A percentile compares a stretch with the other conserved stretches of the same genome.
Conservation (phyloP, 805 yeast genomes). For the Lipomyces kockii region DNA sequence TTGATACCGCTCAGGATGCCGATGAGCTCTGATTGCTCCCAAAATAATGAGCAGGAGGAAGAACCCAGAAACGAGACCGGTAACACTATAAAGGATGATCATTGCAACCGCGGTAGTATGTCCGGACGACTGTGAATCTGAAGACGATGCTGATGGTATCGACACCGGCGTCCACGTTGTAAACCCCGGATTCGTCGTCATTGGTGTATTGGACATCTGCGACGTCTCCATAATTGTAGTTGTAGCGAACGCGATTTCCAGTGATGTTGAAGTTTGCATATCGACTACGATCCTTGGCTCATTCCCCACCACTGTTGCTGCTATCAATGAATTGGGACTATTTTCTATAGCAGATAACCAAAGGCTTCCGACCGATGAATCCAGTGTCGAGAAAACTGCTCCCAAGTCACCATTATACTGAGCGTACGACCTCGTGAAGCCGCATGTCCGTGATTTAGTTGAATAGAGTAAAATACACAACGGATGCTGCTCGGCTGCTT, state of each 20-base stretch:
- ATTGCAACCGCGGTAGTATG: conserved; percentile 41
- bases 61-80: conserved; percentile 42
- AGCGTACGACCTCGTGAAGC: conserved; percentile 18
- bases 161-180: conserved; percentile 14
- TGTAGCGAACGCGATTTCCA: not conserved
- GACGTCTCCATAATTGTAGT: conserved; percentile 7
- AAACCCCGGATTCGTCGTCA: conserved; percentile 18
- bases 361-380: conserved; percentile 18
- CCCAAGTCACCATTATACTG: conserved; percentile 28
- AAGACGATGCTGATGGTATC: not conserved
- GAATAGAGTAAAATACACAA: conserved; percentile 30
- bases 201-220: conserved; percentile 8
- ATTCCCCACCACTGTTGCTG: conserved; percentile 26
- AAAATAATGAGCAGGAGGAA: conserved; percentile 42
- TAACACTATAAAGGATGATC: conserved; percentile 42
- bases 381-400: conserved; percentile 30
- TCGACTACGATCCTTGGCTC: conserved; percentile 20
- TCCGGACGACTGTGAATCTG: not conserved
- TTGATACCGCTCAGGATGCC: conserved; percentile 46
- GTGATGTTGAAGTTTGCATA: conserved; percentile 7
- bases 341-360: conserved; percentile 13
- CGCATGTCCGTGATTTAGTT: conserved; percentile 18
- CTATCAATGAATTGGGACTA: conserved; percentile 3
- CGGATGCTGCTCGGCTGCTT: conserved; percentile 21
- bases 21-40: conserved; percentile 45